Percentiles rank a stretch among this genome's conserved stretches.
Conservation (phyloP, 805 yeast species). For the Kodamaea kaohsiungensis region DNA sequence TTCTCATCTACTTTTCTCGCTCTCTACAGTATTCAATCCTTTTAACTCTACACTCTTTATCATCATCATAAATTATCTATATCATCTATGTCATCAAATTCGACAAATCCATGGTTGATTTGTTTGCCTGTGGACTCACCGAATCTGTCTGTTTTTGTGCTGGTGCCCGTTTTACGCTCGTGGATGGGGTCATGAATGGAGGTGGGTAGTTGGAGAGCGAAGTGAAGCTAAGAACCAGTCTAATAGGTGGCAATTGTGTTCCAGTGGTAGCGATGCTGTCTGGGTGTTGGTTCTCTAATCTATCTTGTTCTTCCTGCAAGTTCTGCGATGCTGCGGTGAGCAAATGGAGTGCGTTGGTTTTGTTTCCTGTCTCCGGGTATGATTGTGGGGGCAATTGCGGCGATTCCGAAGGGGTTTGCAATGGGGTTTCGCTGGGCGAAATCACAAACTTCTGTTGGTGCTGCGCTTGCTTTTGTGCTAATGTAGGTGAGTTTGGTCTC, state of each 20-base stretch:
- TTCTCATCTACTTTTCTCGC: no score
- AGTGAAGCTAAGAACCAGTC: constrained; percentile 36
- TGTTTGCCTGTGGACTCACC: constrained; percentile 2
- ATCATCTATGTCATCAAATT: constrained; percentile 8
- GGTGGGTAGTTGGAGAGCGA: constrained; percentile 9
- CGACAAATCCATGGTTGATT: constrained; percentile 9
- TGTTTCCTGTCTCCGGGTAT: constrained; percentile 8
- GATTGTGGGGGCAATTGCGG: constrained; percentile 33
- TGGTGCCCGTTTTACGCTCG: constrained; percentile 2
- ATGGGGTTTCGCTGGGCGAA: constrained; percentile 48
- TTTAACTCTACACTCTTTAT: neutral
- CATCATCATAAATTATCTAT: neutral
- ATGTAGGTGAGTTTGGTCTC: constrained; percentile 48
- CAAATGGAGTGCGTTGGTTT: constrained; percentile 22
- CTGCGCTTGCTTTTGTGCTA: neutral
- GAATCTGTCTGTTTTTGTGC: neutral
- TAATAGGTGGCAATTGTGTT: constrained; percentile 43
- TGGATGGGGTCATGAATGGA: constrained; percentile 6
- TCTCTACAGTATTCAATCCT: no score
- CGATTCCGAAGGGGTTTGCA: constrained; percentile 50
- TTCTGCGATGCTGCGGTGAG: constrained; percentile 24
- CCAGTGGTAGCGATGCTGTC: constrained; percentile 41
- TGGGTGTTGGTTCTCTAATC: constrained; percentile 13
- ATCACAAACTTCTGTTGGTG: constrained; percentile 12
- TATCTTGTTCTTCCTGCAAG: constrained; percentile 23